Percentiles rank a stretch among this genome's conserved stretches.
Conservation (phyloP, 306 rosid species). For the Corylus americana region DNA sequence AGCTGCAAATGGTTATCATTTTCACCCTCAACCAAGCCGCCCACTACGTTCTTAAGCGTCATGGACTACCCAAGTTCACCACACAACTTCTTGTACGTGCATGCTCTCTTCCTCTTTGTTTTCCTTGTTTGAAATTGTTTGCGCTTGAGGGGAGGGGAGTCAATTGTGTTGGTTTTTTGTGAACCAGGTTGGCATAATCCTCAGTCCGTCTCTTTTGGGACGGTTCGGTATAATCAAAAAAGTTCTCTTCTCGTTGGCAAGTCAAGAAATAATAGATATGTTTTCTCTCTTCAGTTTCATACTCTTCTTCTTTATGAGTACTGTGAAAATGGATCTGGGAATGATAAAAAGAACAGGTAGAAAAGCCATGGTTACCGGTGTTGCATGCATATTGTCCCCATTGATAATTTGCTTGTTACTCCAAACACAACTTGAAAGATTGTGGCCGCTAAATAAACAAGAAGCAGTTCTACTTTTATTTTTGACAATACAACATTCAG, state of each 20-base stretch:
- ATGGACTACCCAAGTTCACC: constrained; percentile 47
- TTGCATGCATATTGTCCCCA: constrained; percentile 22
- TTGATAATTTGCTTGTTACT: not conserved
- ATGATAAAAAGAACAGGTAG: constrained; percentile 46
- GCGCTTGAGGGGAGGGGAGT: too few species aligned
- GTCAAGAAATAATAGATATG: constrained; percentile 41
- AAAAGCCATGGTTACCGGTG: constrained; percentile 38
- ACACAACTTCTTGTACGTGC: constrained; percentile 55
- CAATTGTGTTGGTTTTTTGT: not conserved
- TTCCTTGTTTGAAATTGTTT: too few species aligned
- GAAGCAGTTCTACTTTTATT: not conserved
- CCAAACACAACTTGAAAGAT: not conserved
- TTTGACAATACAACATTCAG: too few species aligned
- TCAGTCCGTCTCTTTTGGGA: constrained; percentile 30
- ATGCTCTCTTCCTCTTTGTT: not conserved
- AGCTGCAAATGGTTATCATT: constrained; percentile 45
- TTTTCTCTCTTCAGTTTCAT: constrained; percentile 42
- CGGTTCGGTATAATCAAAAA: not conserved
- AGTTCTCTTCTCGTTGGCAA: constrained; percentile 33
- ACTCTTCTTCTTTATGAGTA: constrained; percentile 44
- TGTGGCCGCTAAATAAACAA: not conserved
- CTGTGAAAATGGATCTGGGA: constrained; percentile 60
- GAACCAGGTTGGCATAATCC: constrained; percentile 50
- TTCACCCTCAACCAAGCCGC: constrained; percentile 32
- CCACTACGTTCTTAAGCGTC: constrained; percentile 38